Percentiles rank a stretch among this genome's conserved stretches.
phyloP scores from a whole-genome alignment of 2,329 filamentous ascomycete species.

The Aspergillus novofumigatus region DNA sequence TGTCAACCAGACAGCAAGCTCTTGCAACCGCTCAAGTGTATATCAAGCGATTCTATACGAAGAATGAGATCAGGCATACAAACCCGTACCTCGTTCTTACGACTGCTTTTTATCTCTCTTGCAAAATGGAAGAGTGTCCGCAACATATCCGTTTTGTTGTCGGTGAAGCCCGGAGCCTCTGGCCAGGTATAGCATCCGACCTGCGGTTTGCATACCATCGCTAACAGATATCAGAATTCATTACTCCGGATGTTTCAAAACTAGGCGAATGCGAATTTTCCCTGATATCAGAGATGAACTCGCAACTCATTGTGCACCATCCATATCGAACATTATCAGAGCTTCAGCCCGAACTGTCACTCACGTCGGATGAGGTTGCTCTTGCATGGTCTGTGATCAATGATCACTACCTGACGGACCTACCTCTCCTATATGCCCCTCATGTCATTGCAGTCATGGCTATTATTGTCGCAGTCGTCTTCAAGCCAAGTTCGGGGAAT shows the following conservation, averaged over 20 bases:
- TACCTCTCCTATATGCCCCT: constrained; percentile 81
- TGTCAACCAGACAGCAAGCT: constrained; percentile 82
- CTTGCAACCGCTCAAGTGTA: constrained; percentile 94
- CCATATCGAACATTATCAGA: constrained; percentile 78
- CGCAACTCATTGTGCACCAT: constrained; percentile 84
- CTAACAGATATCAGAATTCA: constrained; percentile 52
- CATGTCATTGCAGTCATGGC: constrained; percentile 84
- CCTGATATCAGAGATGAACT: constrained; percentile 85
- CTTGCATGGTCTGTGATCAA: constrained; percentile 82
- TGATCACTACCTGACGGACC: constrained; percentile 86
- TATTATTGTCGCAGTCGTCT: constrained; percentile 76
- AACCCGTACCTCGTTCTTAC: constrained; percentile 90
- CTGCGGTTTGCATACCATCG: neutral
- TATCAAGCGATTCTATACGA: constrained; percentile 87
- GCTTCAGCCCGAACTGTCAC: constrained; percentile 63
- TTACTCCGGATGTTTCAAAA: constrained; percentile 72
- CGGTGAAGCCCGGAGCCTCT: constrained; percentile 77
- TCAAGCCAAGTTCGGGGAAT: constrained; percentile 58
- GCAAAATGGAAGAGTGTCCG: constrained; percentile 96
- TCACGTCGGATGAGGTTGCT: constrained; percentile 73
- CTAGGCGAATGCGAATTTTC: constrained; percentile 93
- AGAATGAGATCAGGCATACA: constrained; percentile 83
- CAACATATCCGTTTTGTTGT: constrained; percentile 93
- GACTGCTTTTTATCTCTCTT: constrained; percentile 92
- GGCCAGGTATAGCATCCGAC: constrained; percentile 56